Evolutionary conservation across 768 basidiomycete genomes (phyloP).

Genomic region (Leccinum subgranulosum): DNA sequence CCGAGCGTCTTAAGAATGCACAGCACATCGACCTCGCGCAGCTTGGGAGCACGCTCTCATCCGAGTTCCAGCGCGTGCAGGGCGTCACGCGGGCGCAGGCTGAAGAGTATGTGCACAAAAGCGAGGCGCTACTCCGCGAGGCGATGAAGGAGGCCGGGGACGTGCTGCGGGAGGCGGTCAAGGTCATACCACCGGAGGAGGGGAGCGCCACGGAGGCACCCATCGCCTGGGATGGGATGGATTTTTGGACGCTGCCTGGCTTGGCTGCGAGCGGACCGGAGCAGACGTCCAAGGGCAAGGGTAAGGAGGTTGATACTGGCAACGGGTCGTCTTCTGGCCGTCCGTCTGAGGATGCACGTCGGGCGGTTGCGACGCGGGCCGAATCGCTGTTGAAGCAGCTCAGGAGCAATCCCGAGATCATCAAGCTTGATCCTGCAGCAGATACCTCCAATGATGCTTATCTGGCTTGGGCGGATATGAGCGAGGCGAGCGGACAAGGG

Average conservation of each 20-base stretch:
- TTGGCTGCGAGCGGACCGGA: conserved; percentile 20
- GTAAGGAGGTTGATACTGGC: conserved; percentile 29
- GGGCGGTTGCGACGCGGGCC: conserved; percentile 67
- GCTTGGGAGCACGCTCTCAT: too few relatives aligned
- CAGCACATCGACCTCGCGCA: conserved; percentile 31
- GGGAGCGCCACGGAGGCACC: conserved; percentile 32
- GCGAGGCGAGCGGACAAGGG: conserved; percentile 55
- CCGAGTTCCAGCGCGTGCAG: too few relatives aligned
- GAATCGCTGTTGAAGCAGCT: conserved; percentile 74
- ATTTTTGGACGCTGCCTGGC: conserved; percentile 76
- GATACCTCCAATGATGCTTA: conserved; percentile 59
- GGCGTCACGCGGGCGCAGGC: conserved; percentile 60
- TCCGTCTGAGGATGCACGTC: conserved; percentile 40
- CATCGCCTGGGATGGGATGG: conserved; percentile 79
- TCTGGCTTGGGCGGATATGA: conserved; percentile 55
- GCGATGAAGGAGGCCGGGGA: conserved; percentile 80
- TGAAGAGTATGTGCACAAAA: conserved; percentile 81
- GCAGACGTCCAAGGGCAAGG: conserved; percentile 33
- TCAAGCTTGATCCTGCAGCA: conserved; percentile 70
- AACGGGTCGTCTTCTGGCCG: conserved; percentile 25
- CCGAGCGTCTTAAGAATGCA: conserved; percentile 61
- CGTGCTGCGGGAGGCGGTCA: conserved; percentile 83
- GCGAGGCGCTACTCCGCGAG: conserved; percentile 60
- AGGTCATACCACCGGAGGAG: conserved; percentile 85
- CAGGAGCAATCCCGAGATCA: conserved; percentile 68